Evolutionary conservation across 371 early-diverging fungal species (phyloP).

Genomic region (Apophysomyces trapeziformis): DNA sequence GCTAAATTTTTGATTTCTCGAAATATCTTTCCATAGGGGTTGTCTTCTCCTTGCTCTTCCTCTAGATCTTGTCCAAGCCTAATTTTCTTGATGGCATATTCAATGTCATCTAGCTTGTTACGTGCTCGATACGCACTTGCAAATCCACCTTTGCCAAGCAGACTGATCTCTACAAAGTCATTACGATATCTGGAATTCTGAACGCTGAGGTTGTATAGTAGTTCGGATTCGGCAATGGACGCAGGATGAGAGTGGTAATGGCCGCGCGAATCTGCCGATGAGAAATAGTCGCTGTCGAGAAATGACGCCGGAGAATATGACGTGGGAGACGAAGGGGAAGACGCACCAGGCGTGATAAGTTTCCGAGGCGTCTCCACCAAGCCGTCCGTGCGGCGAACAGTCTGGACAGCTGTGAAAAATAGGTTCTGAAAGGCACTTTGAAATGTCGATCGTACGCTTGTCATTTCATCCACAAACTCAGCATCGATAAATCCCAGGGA

Average conservation of each 20-base stretch:
- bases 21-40: constrained; percentile 77
- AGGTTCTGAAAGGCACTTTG: constrained; percentile 83
- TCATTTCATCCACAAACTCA: constrained; percentile 81
- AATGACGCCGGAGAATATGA: constrained; percentile 9
- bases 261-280: constrained; percentile 6
- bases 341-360: constrained; percentile 18
- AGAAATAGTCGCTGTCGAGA: constrained; percentile 9
- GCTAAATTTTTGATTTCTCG: constrained; percentile 93
- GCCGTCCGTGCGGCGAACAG: constrained; percentile 48
- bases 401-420: constrained; percentile 77
- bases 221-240: constrained; percentile 13
- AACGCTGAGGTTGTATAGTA: constrained; percentile 48
- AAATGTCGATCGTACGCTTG: constrained; percentile 77
- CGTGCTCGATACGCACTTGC: constrained; percentile 83
- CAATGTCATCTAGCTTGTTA: constrained; percentile 82
- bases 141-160: constrained; percentile 94
- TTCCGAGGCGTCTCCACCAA: constrained; percentile 25
- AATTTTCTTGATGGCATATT: constrained; percentile 92
- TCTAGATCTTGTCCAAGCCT: constrained; percentile 52
- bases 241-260: not conserved
- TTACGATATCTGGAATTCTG: constrained; percentile 78
- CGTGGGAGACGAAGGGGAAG: constrained; percentile 19
- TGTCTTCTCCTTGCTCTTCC: constrained; percentile 33
- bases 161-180: constrained; percentile 81
- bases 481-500: constrained; percentile 80